Evolutionary conservation across 1,139 yeast genomes (phyloP).

Genomic region (Suhomyces coccinellae): DNA sequence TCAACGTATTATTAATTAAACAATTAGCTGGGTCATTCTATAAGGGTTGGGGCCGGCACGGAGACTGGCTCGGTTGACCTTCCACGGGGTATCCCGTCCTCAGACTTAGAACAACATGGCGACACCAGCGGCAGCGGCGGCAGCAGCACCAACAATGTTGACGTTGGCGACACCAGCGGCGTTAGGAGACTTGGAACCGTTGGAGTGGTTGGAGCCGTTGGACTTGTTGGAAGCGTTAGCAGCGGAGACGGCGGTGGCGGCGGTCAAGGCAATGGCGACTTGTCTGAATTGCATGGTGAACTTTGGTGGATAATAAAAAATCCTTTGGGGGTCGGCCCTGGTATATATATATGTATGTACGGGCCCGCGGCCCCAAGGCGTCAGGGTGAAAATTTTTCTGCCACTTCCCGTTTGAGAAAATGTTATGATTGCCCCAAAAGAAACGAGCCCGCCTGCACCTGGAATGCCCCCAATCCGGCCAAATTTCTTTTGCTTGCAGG

Average conservation of each 20-base stretch:
- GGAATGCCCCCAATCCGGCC: conserved; percentile 2
- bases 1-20: conserved; percentile 10
- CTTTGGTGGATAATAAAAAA: conserved; percentile 9
- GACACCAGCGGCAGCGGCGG: conserved; percentile 49
- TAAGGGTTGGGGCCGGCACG: conserved; percentile 8
- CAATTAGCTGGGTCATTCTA: conserved; percentile 11
- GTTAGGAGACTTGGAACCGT: conserved; percentile 22
- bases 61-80: conserved; percentile 11
- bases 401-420: conserved; percentile 7
- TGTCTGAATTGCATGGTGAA: conserved; percentile 48
- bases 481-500: conserved; percentile 7
- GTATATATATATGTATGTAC: conserved; percentile 12
- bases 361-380: conserved; percentile 5
- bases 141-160: conserved; percentile 35
- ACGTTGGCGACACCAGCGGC: conserved; percentile 20
- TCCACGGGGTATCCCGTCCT: conserved; percentile 5
- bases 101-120: conserved; percentile 42
- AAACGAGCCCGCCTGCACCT: conserved; percentile 9
- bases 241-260: conserved; percentile 46
- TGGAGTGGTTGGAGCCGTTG: conserved; percentile 32
- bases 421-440: conserved; percentile 12
- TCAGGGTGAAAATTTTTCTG: conserved; percentile 11
- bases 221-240: conserved; percentile 31
- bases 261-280: conserved; percentile 47
- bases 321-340: conserved; percentile 1